Conservation (phyloP, 2,329 filamentous ascomycete genomes). For the Colletotrichum sp. region DNA sequence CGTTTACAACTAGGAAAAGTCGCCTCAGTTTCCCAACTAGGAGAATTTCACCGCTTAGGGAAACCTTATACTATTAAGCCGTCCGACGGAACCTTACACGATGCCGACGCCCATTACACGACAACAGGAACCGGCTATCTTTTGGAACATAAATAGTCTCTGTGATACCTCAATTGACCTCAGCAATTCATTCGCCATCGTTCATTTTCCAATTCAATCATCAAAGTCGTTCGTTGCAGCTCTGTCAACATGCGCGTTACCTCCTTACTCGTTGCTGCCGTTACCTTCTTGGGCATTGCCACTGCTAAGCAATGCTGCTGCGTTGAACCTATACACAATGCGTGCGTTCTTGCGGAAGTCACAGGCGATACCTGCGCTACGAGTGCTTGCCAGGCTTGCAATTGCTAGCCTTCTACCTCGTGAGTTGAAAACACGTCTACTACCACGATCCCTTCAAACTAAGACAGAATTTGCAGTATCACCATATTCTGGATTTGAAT, state of each 20-base stretch:
- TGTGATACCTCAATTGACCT: background rate
- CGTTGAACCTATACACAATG: background rate
- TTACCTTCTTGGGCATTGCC: background rate
- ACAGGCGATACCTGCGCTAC: background rate
- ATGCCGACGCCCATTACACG: background rate
- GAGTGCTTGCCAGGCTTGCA: background rate
- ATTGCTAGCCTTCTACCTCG: background rate
- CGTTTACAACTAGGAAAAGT: background rate
- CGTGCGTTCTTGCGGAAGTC: background rate
- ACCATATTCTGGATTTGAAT: background rate
- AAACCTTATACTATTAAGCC: background rate
- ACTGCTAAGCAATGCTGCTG: background rate
- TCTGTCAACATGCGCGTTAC: background rate
- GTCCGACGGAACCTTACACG: background rate
- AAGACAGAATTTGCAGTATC: background rate
- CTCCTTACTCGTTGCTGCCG: background rate
- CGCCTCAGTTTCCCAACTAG: background rate
- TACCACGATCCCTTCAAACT: background rate
- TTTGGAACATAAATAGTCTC: background rate
- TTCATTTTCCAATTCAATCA: background rate
- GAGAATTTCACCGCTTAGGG: background rate
- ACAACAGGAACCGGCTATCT: background rate
- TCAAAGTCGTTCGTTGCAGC: background rate
- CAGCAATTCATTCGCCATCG: background rate
- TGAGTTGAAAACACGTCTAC: background rate